Base-by-base conservation (phyloP, 208 protist genomes). In the Novymonas esmeraldas region DNA sequence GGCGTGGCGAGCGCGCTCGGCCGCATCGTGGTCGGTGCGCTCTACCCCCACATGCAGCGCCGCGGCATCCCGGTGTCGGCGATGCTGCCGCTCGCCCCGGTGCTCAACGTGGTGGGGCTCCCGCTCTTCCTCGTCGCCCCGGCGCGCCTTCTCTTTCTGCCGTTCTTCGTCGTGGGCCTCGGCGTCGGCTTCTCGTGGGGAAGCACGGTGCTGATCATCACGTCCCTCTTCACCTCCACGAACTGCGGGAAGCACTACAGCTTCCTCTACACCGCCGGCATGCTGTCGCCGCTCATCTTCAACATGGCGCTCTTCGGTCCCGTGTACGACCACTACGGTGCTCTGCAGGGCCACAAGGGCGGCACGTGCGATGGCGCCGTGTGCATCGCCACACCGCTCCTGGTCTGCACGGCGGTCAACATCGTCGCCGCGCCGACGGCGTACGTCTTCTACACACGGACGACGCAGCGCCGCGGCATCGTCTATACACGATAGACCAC, bases 241-340 rank as follows among this genome's bases (percentile, higher is more conserved):
- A 91, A 90, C 64, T 89, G 84, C 54, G 89, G 89, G 28, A 90
- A 89, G 62, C 89, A 94, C 70, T 94, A 94, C 78, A 89, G 82
- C 51, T 85, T 78, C 49, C 71, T 94, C 11, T 94, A 92, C 66
- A 94, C 89, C 2, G 85, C 89, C 1, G 89, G 89, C 60, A 92
- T 92, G 75, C 62, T 90, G 24, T 91, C 89, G 7, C 89, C 89
- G 16, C 28, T 94, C 2, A 39, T 94, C n/a, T 92, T 94, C 60
- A 92, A 92, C 59, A 78, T 92, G 31, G 78, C 58, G 22, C 57
- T 94, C 28, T 94, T 94, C 55, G 85, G 79, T 9, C 85, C 89
- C 3, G 20, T 89, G 48, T 94, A 90, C 57, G 89, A 92, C 49
- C 68, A 90, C 34, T 82, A 88, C 60, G 83, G 78, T 13, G 57